Conservation (phyloP, 805 yeast species). For the Wickerhamomyces chambardii region DNA sequence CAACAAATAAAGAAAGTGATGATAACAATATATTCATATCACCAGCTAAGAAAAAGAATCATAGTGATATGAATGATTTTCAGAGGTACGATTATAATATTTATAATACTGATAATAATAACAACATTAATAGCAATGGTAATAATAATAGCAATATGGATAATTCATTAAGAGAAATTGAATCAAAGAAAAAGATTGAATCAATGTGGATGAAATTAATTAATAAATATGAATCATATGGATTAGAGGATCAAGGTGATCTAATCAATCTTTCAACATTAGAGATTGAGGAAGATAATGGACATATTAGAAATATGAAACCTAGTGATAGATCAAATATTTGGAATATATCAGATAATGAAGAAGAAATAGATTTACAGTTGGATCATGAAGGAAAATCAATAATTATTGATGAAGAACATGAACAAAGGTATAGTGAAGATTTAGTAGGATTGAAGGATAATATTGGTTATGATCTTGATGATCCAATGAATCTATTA, state of each 20-base stretch:
- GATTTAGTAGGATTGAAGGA: background rate
- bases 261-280: constrained; percentile 17
- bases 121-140: too few relatives aligned
- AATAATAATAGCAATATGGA: too few relatives aligned
- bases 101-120: too few relatives aligned
- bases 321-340: constrained; percentile 4
- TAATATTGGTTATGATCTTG: background rate
- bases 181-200: constrained; percentile 14
- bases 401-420: background rate
- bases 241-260: constrained; percentile 24
- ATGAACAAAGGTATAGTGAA: background rate
- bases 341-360: constrained; percentile 8
- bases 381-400: too few relatives aligned
- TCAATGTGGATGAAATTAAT: constrained; percentile 24
- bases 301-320: constrained; percentile 9
- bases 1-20: too few relatives aligned
- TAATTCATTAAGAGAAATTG: constrained; percentile 4
- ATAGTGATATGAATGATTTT: too few relatives aligned
- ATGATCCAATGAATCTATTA: background rate
- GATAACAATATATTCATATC: too few relatives aligned
- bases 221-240: constrained; percentile 19
- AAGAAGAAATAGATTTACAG: background rate
- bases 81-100: too few relatives aligned
- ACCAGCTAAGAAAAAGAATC: too few relatives aligned
- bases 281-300: constrained; percentile 11